Evolutionary conservation across 2,329 filamentous ascomycete genomes (phyloP), one percentile per base, ranked within the genome.

Genomic region (Fusarium odoratissimum): DNA sequence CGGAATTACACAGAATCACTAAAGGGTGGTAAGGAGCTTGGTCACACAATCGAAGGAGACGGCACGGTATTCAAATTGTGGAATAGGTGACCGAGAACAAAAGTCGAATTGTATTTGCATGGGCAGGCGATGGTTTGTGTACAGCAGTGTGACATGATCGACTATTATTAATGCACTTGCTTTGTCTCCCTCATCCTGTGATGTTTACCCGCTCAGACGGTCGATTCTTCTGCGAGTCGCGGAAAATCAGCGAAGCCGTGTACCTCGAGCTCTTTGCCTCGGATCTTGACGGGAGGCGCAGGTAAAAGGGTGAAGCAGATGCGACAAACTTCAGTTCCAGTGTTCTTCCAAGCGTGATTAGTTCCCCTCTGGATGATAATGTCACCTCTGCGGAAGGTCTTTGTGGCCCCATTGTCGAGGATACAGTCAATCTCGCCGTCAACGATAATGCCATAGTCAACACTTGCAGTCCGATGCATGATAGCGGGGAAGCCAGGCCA

Each of bases 311-410:
- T 71, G 65, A 75, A 75, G 63, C 64, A 75, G 56, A 77, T 51
- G 17, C 75, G 71, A 31, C 74, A 75, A 5, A 68, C 41, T 25
- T 72, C 72, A 5, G 56, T 64, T 35, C 72, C 56, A 5, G 49
- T 66, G 25, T 77, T 77, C 67, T 71, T 77, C 73, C 73, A 77
- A 5, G 69, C 72, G 35, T 77, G 75, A 30, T 70, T 76, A 21
- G 75, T 76, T 19, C 75, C 75, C 17, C 70, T 68, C 72, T 77
- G 75, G n/a, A 77, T 51, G 48, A 76, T 54, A 23, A 76, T 72
- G 19, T 76, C 73, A 4, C 75, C 75, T 23, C 73, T 64, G 19
- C 33, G 46, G 37, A 76, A 68, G 8, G 66, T 76, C 49, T 31
- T 66, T 10, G 66, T 56, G 14, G 51, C 74, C 21, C 73, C 70